Percentiles rank a stretch among this genome's conserved stretches.
Evolutionary conservation across 2,329 filamentous ascomycete species (phyloP).

Genomic region (Fusarium circinatum): DNA sequence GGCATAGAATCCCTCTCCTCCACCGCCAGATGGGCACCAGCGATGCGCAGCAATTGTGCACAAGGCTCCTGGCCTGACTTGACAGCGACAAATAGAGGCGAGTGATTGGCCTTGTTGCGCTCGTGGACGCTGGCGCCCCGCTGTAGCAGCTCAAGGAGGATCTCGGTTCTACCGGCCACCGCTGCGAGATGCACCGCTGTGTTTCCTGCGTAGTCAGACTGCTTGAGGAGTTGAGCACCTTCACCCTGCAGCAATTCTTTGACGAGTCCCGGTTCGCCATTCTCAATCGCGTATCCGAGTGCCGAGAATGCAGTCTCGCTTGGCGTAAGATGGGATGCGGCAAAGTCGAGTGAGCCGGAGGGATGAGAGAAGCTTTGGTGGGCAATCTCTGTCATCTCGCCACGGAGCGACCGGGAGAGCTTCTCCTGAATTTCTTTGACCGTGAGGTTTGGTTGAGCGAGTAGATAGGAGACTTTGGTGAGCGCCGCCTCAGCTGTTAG

Average conservation of each 20-base stretch:
- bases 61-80: constrained; percentile 65
- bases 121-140: constrained; percentile 74
- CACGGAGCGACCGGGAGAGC: constrained; percentile 81
- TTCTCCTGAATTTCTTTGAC: constrained; percentile 72
- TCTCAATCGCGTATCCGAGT: constrained; percentile 82
- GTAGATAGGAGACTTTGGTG: constrained; percentile 88
- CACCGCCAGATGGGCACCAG: constrained; percentile 67
- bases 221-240: constrained; percentile 73
- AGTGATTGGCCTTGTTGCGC: constrained; percentile 72
- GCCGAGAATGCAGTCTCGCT: constrained; percentile 76
- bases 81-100: constrained; percentile 71
- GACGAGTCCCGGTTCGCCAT: constrained; percentile 73
- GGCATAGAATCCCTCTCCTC: constrained; percentile 51
- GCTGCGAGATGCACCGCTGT: constrained; percentile 71
- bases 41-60: constrained; percentile 64
- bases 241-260: constrained; percentile 74
- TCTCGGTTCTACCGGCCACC: constrained; percentile 62
- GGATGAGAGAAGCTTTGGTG: constrained; percentile 82
- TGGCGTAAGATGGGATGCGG: constrained; percentile 56
- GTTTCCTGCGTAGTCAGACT: constrained; percentile 84
- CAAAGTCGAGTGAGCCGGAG: constrained; percentile 60
- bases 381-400: constrained; percentile 84
- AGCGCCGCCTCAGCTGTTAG: constrained; percentile 91
- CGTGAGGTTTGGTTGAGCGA: constrained; percentile 73
- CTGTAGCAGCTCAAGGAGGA: constrained; percentile 68